phyloP scores from a whole-genome alignment of 192 early-diverging fungal genomes.

The Coemansia javaensis region DNA sequence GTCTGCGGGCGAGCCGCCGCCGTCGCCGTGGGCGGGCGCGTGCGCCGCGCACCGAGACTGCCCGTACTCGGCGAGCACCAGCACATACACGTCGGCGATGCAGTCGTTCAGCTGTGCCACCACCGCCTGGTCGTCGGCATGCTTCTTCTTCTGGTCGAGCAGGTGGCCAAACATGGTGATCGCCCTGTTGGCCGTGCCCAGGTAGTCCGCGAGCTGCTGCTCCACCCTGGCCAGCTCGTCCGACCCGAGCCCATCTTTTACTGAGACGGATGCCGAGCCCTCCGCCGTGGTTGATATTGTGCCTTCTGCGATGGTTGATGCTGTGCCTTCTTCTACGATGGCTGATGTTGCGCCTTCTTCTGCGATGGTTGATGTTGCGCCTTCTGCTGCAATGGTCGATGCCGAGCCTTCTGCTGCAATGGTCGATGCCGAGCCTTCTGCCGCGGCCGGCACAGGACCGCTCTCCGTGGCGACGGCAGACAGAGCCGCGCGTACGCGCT shows the following conservation, averaged over 20 bases:
- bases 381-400: too few species aligned
- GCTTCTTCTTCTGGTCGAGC: constrained; percentile 38
- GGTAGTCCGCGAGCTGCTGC: constrained; percentile 7
- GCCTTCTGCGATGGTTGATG: too few species aligned
- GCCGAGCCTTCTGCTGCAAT: too few species aligned
- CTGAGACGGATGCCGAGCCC: too few species aligned
- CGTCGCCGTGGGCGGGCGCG: not conserved
- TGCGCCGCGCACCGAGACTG: constrained; percentile 5
- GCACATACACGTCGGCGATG: constrained; percentile 30
- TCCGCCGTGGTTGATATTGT: too few species aligned
- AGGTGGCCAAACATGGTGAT: constrained; percentile 17
- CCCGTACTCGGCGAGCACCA: constrained; percentile 27
- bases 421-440: too few species aligned
- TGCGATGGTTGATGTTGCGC: too few species aligned
- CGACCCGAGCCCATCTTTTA: too few species aligned
- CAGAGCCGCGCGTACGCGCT: constrained; percentile 2
- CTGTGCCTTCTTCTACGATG: too few species aligned
- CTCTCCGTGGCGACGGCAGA: not conserved
- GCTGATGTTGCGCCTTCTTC: too few species aligned
- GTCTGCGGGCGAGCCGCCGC: not conserved
- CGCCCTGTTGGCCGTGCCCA: constrained; percentile 18
- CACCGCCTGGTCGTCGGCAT: constrained; percentile 3
- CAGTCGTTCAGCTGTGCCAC: constrained; percentile 20
- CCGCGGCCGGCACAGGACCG: too few species aligned
- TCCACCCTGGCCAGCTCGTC: constrained; percentile 5